Evolutionary conservation across 345 rosid species (phyloP), one percentile per base, ranked within the genome.

Genomic region (Noccaea bulbosa): DNA sequence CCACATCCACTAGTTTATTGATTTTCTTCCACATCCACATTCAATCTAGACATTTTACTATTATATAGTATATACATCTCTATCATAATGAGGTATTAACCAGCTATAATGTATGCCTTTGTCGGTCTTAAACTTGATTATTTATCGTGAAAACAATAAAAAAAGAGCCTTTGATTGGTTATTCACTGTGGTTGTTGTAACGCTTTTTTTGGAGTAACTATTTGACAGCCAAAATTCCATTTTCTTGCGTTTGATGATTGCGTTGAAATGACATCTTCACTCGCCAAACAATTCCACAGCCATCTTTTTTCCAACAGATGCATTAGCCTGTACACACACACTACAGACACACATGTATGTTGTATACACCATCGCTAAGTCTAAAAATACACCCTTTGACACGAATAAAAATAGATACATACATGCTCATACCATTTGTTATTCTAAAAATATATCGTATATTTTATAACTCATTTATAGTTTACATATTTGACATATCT

Each of bases 21-120:
- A 6, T 22, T 67, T 69, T 76, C 55, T 50, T 74, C 67, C 59
- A 62, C 69, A 47, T 63, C 65, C 74, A 76, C 70, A 62, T 53
- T 73, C 11, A 62, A 53, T 55, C 58, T 39, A 60, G 0, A 67
- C 50, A 20, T 33, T 60, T 67, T 51, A 14, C 50, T 35, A 44
- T 41, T 32, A 30, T 62, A 17, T 43, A 53, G 5, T 47, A n/a
- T 54, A 45, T 16, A 17, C 12, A 69, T 75, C 60, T 45, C 66
- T 69, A 70, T 64, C 75, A 38, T 64, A 49, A 70, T 56, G 79
- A 70, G 39, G 67, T 76, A 40, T 39, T 75, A 69, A 55, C 30
- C 12, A 35, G 12, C 70, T 53, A 12, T 62, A 30, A 5, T 54
- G 55, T 69, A 69, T 56, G 63, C 61, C 33, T n/a, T 14, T 49